Evolutionary conservation across 2,329 filamentous ascomycete genomes (phyloP), one percentile per base, ranked within the genome.

Genomic region (Scytalidium sp.): DNA sequence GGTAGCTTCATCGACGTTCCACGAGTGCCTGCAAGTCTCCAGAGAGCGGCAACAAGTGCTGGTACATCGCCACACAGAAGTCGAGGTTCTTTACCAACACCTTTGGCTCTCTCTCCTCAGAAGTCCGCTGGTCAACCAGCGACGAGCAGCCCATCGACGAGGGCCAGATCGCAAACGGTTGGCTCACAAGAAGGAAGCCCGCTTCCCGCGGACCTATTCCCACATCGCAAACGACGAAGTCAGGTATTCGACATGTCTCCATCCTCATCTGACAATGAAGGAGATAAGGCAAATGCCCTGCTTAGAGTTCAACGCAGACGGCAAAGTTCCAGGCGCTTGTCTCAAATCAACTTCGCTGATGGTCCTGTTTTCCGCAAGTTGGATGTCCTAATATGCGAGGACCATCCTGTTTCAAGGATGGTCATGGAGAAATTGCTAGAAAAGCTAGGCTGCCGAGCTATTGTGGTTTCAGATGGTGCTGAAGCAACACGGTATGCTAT

Each of bases 361-460:
- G 87, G 87, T 0, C 94, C 94, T 2, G 81, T 85, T 29, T 99
- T 97, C 70, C 82, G 94, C 23, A 91, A 94, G 2, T 72, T 99
- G 46, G 94, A 99, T 68, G 88, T 99, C 5, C 76, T 99, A 46
- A 96, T 99, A 46, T 97, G 94, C 65, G 94, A 99, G 70, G 94
- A 99, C 62, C 94, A 99, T 66, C 94, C 94, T 0, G 93, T 99
- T 3, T 96, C 94, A 5, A 83, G 93, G 19, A 85, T 99, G 75
- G 93, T 99, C n/a, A 97, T 99, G 93, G 94, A 99, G 65, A 94
- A 96, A 61, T 74, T 99, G 7, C 79, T 99, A 46, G 94, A 99
- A 68, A 99, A 97, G 70, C 75, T 97, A 29, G 87, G 90, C 29
- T 99, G 94, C 63, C 88, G 94, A 40, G 97, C 93, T 8, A 94